phyloP scores from a whole-genome alignment of 1,284 basidiomycete genomes.

The Irpex sp. region DNA sequence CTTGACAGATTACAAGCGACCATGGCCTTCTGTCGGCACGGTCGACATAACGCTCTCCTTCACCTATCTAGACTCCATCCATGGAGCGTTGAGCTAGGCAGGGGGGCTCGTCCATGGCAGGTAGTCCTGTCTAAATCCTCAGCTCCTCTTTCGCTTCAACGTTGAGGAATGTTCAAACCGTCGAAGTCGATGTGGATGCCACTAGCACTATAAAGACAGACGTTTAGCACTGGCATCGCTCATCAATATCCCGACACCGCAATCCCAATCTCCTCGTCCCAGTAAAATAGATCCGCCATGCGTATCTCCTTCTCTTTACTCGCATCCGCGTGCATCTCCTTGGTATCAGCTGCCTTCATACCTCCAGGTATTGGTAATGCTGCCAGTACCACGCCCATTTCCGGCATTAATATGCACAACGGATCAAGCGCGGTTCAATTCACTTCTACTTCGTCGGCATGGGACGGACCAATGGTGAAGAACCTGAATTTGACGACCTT shows the following conservation, averaged over 20 bases:
- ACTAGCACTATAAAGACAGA: not conserved
- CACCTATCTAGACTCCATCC: not conserved
- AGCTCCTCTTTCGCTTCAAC: not conserved
- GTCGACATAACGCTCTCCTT: not conserved
- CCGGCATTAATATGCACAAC: not conserved
- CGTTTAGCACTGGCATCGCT: not conserved
- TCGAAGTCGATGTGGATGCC: not conserved
- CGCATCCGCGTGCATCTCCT: not conserved
- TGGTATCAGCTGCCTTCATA: not conserved
- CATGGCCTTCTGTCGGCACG: not conserved
- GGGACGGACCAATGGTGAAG: slow-evolving; percentile 11
- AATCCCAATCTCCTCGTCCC: not conserved
- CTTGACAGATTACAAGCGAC: not conserved
- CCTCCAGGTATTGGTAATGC: slow-evolving; percentile 9
- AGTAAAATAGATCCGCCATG: not conserved
- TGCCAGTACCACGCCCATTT: not conserved
- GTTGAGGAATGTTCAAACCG: not conserved
- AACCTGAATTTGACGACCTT: slow-evolving; percentile 11
- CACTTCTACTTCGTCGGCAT: not conserved
- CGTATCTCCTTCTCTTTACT: not conserved
- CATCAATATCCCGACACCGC: not conserved
- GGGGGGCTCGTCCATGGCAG: not conserved
- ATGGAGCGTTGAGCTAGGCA: not conserved
- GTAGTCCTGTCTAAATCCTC: not conserved
- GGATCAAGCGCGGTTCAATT: slow-evolving; percentile 11